Evolutionary conservation across 2,329 filamentous ascomycete genomes (phyloP), one percentile per base, ranked within the genome.

Genomic region (Paramyrothecium sp.): DNA sequence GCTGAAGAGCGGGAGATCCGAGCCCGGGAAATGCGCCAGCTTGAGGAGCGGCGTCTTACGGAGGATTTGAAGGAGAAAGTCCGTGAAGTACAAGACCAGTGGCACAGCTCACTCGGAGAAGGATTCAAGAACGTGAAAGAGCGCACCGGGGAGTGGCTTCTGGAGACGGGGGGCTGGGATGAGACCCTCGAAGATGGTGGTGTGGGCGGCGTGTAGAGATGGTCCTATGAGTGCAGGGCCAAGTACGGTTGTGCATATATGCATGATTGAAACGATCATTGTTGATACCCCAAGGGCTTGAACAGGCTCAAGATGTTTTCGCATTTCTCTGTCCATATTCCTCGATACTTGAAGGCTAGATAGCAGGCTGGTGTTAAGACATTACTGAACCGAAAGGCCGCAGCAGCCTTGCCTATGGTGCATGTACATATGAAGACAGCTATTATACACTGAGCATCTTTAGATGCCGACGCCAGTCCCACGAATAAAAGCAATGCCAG

Each of bases 1-100:
- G 60, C 63, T 4, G 65, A 78, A 58, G 69, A 76, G 17, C 65
- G 73, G 13, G 67, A 73, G 33, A 67, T 65, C n/a, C 70, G 75
- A 56, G 78, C 84, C 61, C 77, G 82, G 58, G 79, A 80, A 56
- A 85, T 89, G 64, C 82, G 85, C 55, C 75, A 75, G n/a, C 81
- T 83, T 52, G 91, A 96, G 73, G 89, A 90, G 67, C 76, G 78
- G 38, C 76, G 84, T 56, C 74, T 97, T 67, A 97, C 92, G 7
- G 87, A 88, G 52, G 94, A 97, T 68, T 74, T 98, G 63, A 95
- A 98, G 75, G 94, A 97, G 68, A 96, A 96, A 74, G 95, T 97
- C 2, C 85, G 89, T 33, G 86, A 93, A 61, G 91, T 98, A 34
- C 92, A 97, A 74, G 89, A 92, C 55, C 92, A 96, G 74, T 98